Conservation (phyloP, 192 early-diverging fungal species). For the Radiomyces spectabilis region DNA sequence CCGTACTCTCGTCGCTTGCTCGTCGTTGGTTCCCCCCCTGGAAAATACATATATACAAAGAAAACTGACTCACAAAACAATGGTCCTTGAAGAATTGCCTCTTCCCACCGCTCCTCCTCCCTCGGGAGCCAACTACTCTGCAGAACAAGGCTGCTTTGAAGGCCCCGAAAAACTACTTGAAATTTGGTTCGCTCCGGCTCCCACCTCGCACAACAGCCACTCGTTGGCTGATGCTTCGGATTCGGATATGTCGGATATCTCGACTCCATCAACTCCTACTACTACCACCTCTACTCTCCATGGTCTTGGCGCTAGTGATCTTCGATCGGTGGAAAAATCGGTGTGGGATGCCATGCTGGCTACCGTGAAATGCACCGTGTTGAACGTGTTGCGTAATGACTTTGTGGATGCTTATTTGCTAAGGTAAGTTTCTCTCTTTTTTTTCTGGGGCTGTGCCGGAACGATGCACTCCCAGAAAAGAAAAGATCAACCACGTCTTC, state of each 20-base stretch:
- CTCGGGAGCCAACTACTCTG: slow-evolving; percentile 25
- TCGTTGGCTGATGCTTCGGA: slow-evolving; percentile 9
- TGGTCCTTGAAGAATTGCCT: slow-evolving; percentile 5
- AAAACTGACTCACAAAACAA: neutral
- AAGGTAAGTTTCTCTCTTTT: slow-evolving; percentile 39
- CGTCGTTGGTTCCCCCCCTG: no score
- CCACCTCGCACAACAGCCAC: slow-evolving; percentile 24
- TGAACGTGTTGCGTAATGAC: slow-evolving; percentile 78
- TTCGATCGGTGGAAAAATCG: slow-evolving; percentile 64
- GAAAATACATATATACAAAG: neutral
- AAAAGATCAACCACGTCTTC: neutral
- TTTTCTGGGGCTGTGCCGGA: no score
- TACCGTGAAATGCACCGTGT: slow-evolving; percentile 88
- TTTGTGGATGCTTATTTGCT: slow-evolving; percentile 88
- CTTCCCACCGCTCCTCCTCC: slow-evolving; percentile 19
- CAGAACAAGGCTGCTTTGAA: slow-evolving; percentile 64
- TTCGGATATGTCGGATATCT: slow-evolving; percentile 14
- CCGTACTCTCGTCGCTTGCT: no score
- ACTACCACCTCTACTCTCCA: neutral
- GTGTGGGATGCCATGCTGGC: slow-evolving; percentile 92
- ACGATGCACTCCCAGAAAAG: neutral
- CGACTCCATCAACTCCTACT: slow-evolving; percentile 7
- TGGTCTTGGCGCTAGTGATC: slow-evolving; percentile 43
- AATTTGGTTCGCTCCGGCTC: slow-evolving; percentile 81
- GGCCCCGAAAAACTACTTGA: slow-evolving; percentile 97